These are phyloP conservation scores for Sporisorium scitamineum DNA, from an alignment of 1,284 basidiomycete genomes.

Conservation along the genomic window DNA sequence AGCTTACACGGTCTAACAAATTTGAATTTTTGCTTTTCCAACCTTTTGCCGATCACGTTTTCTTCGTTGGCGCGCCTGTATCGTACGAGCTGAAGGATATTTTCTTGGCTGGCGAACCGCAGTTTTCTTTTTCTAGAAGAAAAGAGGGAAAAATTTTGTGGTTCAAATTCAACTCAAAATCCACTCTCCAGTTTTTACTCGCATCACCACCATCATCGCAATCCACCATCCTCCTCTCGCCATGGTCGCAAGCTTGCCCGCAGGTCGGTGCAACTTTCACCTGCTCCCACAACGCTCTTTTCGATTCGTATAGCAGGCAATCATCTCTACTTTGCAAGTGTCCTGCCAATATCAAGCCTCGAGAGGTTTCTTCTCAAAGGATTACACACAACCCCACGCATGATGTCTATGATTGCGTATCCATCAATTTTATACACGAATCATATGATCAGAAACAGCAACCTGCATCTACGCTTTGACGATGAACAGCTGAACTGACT, in stretches of 20 bases:
- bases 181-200: background rate
- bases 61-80: slow-evolving; percentile 1
- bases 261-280: slow-evolving; percentile 28
- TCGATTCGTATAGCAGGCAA: background rate
- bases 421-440: slow-evolving; percentile 54
- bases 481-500: slow-evolving; percentile 5
- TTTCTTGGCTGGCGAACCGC: slow-evolving; percentile 13
- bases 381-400: slow-evolving; percentile 46
- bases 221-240: background rate
- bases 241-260: slow-evolving; percentile 28
- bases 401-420: slow-evolving; percentile 52
- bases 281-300: background rate
- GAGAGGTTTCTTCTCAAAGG: slow-evolving; percentile 17
- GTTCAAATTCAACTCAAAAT: background rate
- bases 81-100: slow-evolving; percentile 24
- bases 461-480: background rate
- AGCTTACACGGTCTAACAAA: slow-evolving; percentile 11
- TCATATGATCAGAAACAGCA: slow-evolving; percentile 41
- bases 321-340: slow-evolving; percentile 23
- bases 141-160: slow-evolving; percentile 6
- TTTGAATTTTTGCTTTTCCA: background rate
- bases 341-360: background rate
- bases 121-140: slow-evolving; percentile 22
- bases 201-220: slow-evolving; percentile 3
- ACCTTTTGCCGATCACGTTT: slow-evolving; percentile 21